These are phyloP conservation scores for Colletotrichum tamarilloi DNA, from an alignment of 2,329 filamentous ascomycete genomes.

Conservation along the genomic window DNA sequence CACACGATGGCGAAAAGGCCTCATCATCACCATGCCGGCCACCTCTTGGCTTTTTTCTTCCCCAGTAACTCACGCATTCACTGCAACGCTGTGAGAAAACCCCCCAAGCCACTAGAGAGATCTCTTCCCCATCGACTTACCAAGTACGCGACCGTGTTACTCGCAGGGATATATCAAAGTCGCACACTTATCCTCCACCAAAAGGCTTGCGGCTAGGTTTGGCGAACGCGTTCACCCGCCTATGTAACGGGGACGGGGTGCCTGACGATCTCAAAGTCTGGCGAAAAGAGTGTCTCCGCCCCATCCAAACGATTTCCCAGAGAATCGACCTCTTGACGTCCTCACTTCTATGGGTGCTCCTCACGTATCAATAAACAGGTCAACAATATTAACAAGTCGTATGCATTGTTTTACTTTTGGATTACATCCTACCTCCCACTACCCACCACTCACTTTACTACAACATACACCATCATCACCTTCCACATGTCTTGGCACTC, in stretches of 20 bases:
- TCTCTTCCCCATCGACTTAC: background rate
- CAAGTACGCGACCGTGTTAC: background rate
- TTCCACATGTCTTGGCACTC: background rate
- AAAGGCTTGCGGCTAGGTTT: too few relatives aligned
- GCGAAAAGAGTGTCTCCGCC: background rate
- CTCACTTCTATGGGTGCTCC: too few relatives aligned
- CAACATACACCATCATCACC: background rate
- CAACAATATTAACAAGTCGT: background rate
- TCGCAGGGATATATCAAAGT: background rate
- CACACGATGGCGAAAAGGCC: constrained; percentile 3
- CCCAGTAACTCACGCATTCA: background rate
- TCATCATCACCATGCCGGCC: constrained; percentile 10
- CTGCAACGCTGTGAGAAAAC: background rate
- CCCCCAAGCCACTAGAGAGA: background rate
- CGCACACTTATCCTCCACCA: too few relatives aligned
- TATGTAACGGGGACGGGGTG: too few relatives aligned
- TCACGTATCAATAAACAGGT: too few relatives aligned
- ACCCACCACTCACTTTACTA: background rate
- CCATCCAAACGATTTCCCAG: background rate
- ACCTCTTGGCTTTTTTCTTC: background rate
- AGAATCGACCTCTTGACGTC: background rate
- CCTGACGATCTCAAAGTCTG: background rate
- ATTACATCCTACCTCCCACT: constrained; percentile 8
- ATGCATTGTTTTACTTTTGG: background rate
- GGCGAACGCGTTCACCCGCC: too few relatives aligned